Percentiles rank a stretch among this genome's conserved stretches.
phyloP scores from a whole-genome alignment of 225 moss, liverwort and hornwort species.

The Marchantia paleacea region DNA sequence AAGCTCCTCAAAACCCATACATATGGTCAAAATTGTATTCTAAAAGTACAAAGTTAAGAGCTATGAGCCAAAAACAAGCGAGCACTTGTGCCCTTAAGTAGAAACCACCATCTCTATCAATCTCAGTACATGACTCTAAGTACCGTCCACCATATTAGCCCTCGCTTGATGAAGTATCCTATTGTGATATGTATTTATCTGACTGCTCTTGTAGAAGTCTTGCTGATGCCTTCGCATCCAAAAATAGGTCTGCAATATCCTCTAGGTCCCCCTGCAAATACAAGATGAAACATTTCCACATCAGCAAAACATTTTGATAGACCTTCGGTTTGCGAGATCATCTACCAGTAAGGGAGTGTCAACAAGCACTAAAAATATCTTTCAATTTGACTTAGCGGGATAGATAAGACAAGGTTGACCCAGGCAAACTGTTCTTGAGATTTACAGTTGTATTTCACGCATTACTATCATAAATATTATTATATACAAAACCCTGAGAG shows the following conservation, averaged over 20 bases:
- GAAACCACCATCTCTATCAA: not conserved
- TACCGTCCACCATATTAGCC: too few species aligned
- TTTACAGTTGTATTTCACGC: too few species aligned
- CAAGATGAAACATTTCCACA: not conserved
- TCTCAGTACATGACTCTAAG: not conserved
- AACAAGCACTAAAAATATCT: too few species aligned
- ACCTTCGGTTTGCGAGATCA: too few species aligned
- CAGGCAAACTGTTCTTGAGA: too few species aligned
- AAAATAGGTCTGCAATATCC: constrained; percentile 81
- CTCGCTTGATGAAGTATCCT: not conserved
- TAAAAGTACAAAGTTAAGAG: not conserved
- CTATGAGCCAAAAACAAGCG: not conserved
- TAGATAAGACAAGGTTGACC: too few species aligned
- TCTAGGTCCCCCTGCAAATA: constrained; percentile 68
- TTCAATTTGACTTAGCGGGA: too few species aligned
- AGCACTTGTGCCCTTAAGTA: not conserved
- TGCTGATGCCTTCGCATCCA: constrained; percentile 93
- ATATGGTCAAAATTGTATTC: constrained; percentile 20
- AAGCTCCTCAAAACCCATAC: not conserved
- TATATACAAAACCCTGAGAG: too few species aligned
- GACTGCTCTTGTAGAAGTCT: constrained; percentile 88
- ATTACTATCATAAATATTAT: too few species aligned
- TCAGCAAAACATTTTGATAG: too few species aligned
- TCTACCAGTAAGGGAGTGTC: too few species aligned
- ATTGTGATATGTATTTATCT: constrained; percentile 88